These are phyloP conservation scores for Pseudogymnoascus sp. DNA, from an alignment of 2,329 filamentous ascomycete genomes.

Conservation along the genomic window DNA sequence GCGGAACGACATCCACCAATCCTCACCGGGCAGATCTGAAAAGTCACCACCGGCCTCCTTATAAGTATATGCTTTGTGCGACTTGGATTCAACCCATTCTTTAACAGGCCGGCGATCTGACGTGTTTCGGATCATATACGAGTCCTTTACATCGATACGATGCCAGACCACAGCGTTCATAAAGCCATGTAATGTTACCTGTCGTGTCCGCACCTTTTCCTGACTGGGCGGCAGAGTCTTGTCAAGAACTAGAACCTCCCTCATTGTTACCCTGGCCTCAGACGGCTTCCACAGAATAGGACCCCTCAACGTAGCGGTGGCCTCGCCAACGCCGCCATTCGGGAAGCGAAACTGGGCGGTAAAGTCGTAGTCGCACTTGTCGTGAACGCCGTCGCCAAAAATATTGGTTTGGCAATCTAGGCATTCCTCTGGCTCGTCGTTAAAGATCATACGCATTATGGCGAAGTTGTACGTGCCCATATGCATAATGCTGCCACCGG, in stretches of 20 bases:
- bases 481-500: slow-evolving; percentile 25
- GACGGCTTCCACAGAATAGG: slow-evolving; percentile 6
- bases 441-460: slow-evolving; percentile 31
- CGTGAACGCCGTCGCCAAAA: slow-evolving; percentile 16
- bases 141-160: slow-evolving; percentile 14
- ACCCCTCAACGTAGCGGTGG: slow-evolving; percentile 20
- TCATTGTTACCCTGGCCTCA: slow-evolving; percentile 33
- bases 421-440: slow-evolving; percentile 31
- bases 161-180: slow-evolving; percentile 12
- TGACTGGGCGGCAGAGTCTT: slow-evolving; percentile 34
- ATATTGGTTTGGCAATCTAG: slow-evolving; percentile 7
- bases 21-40: slow-evolving; percentile 17
- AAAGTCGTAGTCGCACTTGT: slow-evolving; percentile 27
- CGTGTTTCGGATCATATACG: slow-evolving; percentile 8
- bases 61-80: slow-evolving; percentile 14
- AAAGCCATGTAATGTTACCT: slow-evolving; percentile 10
- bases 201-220: slow-evolving; percentile 9
- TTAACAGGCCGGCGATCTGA: slow-evolving; percentile 8
- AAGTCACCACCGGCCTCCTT: slow-evolving; percentile 12
- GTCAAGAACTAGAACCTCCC: slow-evolving; percentile 40
- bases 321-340: slow-evolving; percentile 29
- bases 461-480: slow-evolving; percentile 34
- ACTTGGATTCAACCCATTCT: slow-evolving; percentile 11
- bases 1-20: slow-evolving; percentile 30
- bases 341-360: slow-evolving; percentile 32